These are phyloP conservation scores for Ophiocordyceps camponoti-saundersi DNA, from an alignment of 2,329 filamentous ascomycete species.

Conservation along the genomic window DNA sequence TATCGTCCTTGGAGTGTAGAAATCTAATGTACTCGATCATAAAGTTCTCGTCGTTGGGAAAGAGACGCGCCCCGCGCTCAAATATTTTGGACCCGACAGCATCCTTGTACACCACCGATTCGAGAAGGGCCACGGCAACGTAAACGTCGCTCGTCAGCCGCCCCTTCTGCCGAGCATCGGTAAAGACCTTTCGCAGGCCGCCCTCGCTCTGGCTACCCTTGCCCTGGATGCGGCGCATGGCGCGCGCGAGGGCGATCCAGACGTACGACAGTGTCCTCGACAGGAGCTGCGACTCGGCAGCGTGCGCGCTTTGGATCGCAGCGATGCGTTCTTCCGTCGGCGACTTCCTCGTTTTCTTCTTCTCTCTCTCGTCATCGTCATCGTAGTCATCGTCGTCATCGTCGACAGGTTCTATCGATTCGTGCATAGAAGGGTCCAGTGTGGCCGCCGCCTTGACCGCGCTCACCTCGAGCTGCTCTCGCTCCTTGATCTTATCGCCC, in stretches of 20 bases:
- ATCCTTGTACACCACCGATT: slow-evolving; percentile 93
- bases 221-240: slow-evolving; percentile 87
- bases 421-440: slow-evolving; percentile 16
- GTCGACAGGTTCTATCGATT: slow-evolving; percentile 26
- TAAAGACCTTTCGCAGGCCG: slow-evolving; percentile 77
- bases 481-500: slow-evolving; percentile 53
- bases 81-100: slow-evolving; percentile 87
- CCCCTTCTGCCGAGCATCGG: slow-evolving; percentile 72
- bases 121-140: slow-evolving; percentile 79
- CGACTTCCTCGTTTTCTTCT: slow-evolving; percentile 26
- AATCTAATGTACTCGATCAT: slow-evolving; percentile 94
- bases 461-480: slow-evolving; percentile 39
- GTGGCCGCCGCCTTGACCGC: slow-evolving; percentile 37
- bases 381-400: slow-evolving; percentile 31
- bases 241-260: slow-evolving; percentile 88
- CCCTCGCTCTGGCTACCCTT: slow-evolving; percentile 49
- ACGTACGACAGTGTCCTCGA: slow-evolving; percentile 78
- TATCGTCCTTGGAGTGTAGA: slow-evolving; percentile 78
- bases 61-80: slow-evolving; percentile 81
- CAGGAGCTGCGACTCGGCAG: slow-evolving; percentile 56
- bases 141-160: slow-evolving; percentile 90
- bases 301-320: slow-evolving; percentile 48
- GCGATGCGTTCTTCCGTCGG: slow-evolving; percentile 48
- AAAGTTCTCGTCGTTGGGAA: slow-evolving; percentile 85
- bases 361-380: slow-evolving; percentile 25